These are phyloP conservation scores for Croton setiger DNA, from an alignment of 441 rosid species.

Conservation along the genomic window DNA sequence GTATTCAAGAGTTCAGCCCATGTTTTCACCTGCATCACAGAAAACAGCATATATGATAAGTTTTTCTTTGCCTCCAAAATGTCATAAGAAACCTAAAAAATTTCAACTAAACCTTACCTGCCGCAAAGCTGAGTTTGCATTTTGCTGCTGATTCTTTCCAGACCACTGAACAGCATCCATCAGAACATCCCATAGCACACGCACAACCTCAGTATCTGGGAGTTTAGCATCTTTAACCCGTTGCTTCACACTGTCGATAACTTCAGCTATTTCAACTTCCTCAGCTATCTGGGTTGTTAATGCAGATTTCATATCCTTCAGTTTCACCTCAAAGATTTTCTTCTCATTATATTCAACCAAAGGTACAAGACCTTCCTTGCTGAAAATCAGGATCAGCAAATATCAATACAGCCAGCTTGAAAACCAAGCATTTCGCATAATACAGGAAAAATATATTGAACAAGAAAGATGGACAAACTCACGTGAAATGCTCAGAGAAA, in stretches of 20 bases:
- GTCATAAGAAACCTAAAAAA: slow-evolving; percentile 2
- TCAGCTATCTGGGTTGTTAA: slow-evolving; percentile 81
- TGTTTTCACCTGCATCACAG: slow-evolving; percentile 62
- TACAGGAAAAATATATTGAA: not conserved
- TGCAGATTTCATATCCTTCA: slow-evolving; percentile 85
- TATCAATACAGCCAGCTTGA: not conserved
- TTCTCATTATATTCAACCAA: slow-evolving; percentile 94
- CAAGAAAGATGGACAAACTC: slow-evolving; percentile 27
- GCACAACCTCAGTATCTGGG: slow-evolving; percentile 74
- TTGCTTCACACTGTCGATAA: slow-evolving; percentile 81
- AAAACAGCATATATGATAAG: not conserved
- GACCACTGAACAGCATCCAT: slow-evolving; percentile 99
- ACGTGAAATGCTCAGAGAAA: slow-evolving; percentile 97
- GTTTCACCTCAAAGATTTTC: slow-evolving; percentile 87
- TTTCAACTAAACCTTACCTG: slow-evolving; percentile 45
- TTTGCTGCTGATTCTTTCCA: slow-evolving; percentile 99
- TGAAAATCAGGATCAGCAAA: slow-evolving; percentile 30
- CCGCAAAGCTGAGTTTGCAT: slow-evolving; percentile 81
- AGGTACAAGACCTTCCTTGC: slow-evolving; percentile 82
- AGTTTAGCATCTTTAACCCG: slow-evolving; percentile 79
- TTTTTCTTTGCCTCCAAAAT: not conserved
- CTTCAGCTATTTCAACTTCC: slow-evolving; percentile 76
- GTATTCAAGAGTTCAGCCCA: slow-evolving; percentile 79
- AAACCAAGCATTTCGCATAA: not conserved
- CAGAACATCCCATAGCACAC: slow-evolving; percentile 90